These are phyloP conservation scores for Telfairia occidentalis DNA, from an alignment of 331 rosid species.

Conservation along the genomic window DNA sequence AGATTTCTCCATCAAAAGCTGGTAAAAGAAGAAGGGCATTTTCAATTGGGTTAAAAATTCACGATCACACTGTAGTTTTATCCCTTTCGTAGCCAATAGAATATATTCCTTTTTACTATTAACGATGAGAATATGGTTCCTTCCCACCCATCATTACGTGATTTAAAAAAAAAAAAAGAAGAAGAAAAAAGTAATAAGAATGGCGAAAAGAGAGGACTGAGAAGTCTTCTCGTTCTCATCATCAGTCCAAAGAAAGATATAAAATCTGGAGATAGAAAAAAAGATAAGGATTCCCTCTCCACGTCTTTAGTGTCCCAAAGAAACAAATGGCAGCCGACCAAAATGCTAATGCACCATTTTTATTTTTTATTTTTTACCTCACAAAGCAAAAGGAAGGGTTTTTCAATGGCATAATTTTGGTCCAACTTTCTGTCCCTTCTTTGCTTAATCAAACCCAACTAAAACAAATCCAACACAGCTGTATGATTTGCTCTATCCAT, in stretches of 20 bases:
- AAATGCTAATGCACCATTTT: background rate
- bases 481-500: background rate
- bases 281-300: constrained; percentile 8
- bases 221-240: background rate
- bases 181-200: background rate
- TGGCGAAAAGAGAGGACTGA: background rate
- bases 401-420: constrained; percentile 2
- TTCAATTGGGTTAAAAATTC: background rate
- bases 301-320: background rate
- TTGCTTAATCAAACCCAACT: constrained; percentile 6
- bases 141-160: background rate
- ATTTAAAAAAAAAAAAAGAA: background rate
- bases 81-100: background rate
- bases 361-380: background rate
- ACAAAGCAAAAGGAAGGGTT: background rate
- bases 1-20: background rate
- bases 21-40: background rate
- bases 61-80: background rate
- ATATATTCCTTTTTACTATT: background rate
- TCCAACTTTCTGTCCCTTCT: constrained; percentile 1
- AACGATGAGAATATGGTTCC: constrained; percentile 1
- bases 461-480: constrained; percentile 10
- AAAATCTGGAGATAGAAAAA: background rate
- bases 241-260: background rate
- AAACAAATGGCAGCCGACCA: constrained; percentile 10